Evolutionary conservation across 257 asterid species (phyloP).

Genomic region (Salvia hispanica): DNA sequence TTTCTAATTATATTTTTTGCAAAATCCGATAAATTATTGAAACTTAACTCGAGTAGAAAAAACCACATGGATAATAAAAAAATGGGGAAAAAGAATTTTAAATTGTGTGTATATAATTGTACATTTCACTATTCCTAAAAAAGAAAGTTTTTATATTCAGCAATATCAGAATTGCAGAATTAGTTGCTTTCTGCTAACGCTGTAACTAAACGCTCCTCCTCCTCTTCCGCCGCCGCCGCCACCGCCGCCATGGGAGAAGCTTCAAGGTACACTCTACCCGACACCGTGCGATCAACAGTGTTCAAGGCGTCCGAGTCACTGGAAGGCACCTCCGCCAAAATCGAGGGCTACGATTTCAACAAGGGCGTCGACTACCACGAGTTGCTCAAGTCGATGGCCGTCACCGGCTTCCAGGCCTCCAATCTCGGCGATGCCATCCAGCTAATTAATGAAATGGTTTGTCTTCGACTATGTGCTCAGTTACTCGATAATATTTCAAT

Average conservation of each 20-base stretch:
- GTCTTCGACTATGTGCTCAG: slow-evolving; percentile 15
- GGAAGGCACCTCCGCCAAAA: slow-evolving; percentile 53
- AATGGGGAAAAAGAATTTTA: no score
- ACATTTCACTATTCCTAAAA: no score
- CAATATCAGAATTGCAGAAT: neutral
- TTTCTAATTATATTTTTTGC: no score
- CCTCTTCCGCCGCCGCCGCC: no score
- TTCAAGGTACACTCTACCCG: slow-evolving; percentile 42
- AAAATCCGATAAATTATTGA: no score
- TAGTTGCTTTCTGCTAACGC: slow-evolving; percentile 31
- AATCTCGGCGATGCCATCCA: slow-evolving; percentile 92
- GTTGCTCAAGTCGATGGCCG: slow-evolving; percentile 67
- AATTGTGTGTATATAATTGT: no score
- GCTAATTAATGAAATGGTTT: slow-evolving; percentile 80
- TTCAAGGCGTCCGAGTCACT: slow-evolving; percentile 70
- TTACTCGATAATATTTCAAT: neutral
- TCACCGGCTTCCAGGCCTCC: slow-evolving; percentile 94
- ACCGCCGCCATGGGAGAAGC: slow-evolving; percentile 48
- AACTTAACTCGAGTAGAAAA: no score
- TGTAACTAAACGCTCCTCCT: neutral
- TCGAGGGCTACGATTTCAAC: slow-evolving; percentile 88
- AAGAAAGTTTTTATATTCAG: no score
- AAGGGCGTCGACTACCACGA: slow-evolving; percentile 68
- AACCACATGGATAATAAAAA: no score
- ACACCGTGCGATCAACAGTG: slow-evolving; percentile 53